Base-by-base conservation (phyloP, 2,329 filamentous ascomycete genomes). In the Didymella glomerata region DNA sequence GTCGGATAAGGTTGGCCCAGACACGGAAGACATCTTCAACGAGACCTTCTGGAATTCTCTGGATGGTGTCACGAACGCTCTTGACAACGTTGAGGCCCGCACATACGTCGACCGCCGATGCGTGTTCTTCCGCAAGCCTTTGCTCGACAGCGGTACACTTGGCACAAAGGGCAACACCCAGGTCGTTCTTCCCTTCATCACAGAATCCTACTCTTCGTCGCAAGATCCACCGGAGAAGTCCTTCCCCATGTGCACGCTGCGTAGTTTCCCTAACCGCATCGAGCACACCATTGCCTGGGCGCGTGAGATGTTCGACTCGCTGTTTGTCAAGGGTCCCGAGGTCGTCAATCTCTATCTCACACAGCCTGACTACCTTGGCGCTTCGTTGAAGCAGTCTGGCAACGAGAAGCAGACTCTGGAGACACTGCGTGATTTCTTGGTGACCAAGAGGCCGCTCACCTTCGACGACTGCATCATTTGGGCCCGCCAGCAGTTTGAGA, bases 231-330 rank as follows among this genome's bases (percentile, higher is more conserved):
- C 95, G 0, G 96, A 99, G 84, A 93, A 97, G 81, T 96, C 95
- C 1, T 98, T 99, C 85, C 95, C 95, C 0, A 98, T 98, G 93
- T 99, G 95, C 78, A 98, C 95, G 5, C 85, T 99, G 62, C 88
- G 92, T 74, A 97, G 93, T 79, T 99, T 99, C 84, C 95, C 95
- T 59, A 99, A 99, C 84, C 90, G 90, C 72, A 99, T 99, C 71
- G 93, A 99, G 80, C 95, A 99, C 79, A 98, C 95, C 0, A 99
- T 99, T 76, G 95, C 95, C 2, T 99, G 95, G 95, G 90, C 93
- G 38, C 92, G 96, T 71, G 95, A 98, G 77, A 86, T 97, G 65
- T 99, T 99, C 80, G 93, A 98, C 80, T 90, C 89, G 27, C 92
- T 90, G 68, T 99, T 98, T 71, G 93, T 96, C 68, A 95, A 94